Base-by-base conservation (phyloP, 2,329 filamentous ascomycete species). In the Leptographium radiaticola region DNA sequence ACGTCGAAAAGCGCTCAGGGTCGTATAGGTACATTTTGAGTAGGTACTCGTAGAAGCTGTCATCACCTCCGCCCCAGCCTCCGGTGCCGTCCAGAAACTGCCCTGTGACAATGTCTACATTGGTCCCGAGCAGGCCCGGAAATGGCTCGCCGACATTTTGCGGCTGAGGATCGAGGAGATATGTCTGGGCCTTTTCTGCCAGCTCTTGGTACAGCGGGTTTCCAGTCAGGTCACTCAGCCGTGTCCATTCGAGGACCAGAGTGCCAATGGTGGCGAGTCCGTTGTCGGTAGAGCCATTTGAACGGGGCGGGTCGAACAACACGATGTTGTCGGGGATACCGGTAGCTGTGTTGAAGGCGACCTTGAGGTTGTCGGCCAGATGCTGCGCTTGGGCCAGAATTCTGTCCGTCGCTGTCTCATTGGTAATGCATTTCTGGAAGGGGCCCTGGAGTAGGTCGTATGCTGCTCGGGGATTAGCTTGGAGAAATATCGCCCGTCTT, bases 21-120 rank as follows among this genome's bases (percentile, higher is more conserved):
- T 91, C 84, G 65, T 94, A 94, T 53, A 91, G 68, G 62, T 83
- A 94, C 86, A 93, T 91, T 72, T 95, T 95, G 67, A 95, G 84
- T 36, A 95, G 77, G 62, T 94, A 94, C 68, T 94, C 88, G 69
- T 94, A 95, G 69, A 84, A 94, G 45, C 82, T 87, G 66, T 94
- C 88, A 34, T 77, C 78, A 8, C 86, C 84, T 51, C 84, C 87
- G 42, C 79, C 77, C 88, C 88, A 95, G 46, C 86, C 85, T 51
- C 89, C 88, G 2, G 60, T 62, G 30, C 76, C 76, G 63, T 91
- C 79, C 15, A 77, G 60, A 60, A 94, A 91, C 9, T 71, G 62
- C 20, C 89, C 89, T 4, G 77, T 81, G 1, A 70, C 63, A 57
- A 88, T 75, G 59, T 81, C 73, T 42, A 95, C 75, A 49, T 77